Conservation (phyloP, 352 stramenopile species). For the Thalassiosira hispida region DNA sequence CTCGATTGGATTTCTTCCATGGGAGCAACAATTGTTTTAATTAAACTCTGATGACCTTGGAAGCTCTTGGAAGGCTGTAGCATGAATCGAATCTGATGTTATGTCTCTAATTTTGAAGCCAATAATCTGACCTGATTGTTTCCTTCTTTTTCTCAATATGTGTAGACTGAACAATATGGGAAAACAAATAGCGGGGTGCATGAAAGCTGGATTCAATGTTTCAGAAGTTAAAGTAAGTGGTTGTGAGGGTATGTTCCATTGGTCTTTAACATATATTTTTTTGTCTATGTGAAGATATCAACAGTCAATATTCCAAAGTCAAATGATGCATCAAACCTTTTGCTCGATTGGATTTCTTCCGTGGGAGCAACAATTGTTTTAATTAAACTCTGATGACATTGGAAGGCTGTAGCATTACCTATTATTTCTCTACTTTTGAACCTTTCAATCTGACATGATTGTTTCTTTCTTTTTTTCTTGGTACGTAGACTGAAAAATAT, state of each 20-base stretch:
- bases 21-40: constrained; percentile 86
- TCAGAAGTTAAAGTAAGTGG: too few species aligned
- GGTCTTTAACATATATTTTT: too few species aligned
- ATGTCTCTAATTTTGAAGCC: neutral
- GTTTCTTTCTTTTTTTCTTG: constrained; percentile 44
- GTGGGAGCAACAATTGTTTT: constrained; percentile 85
- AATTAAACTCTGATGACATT: constrained; percentile 86
- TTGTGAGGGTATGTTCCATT: too few species aligned
- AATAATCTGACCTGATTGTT: constrained; percentile 2
- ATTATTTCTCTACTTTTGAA: neutral
- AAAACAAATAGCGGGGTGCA: constrained; percentile 56
- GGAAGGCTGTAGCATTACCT: neutral
- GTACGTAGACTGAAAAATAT: constrained; percentile 82
- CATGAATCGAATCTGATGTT: neutral
- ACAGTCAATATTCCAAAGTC: constrained; percentile 9
- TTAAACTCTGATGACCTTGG: constrained; percentile 84
- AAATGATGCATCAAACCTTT: constrained; percentile 50
- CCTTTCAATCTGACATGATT: neutral
- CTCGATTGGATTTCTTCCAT: constrained; percentile 64
- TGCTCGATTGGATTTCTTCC: constrained; percentile 61
- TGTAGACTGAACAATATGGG: constrained; percentile 82
- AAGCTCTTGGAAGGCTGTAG: neutral
- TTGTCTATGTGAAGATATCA: neutral
- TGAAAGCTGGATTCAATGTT: too few species aligned
- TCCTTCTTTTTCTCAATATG: constrained; percentile 59